Evolutionary conservation across 1,284 basidiomycete genomes (phyloP), one percentile per base, ranked within the genome.

Genomic region (Cryptococcus sp.): DNA sequence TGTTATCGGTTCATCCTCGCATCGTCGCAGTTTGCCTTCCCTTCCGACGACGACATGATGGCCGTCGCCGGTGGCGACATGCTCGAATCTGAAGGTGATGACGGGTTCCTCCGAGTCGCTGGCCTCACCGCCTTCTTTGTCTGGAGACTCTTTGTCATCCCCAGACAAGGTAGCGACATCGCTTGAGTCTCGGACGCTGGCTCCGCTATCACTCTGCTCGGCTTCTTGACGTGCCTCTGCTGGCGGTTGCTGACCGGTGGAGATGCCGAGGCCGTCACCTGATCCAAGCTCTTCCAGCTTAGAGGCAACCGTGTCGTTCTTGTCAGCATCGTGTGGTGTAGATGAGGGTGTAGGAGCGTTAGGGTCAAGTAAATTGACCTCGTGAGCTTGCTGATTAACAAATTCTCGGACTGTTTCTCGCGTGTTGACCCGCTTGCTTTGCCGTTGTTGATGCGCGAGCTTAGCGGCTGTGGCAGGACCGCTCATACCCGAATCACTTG

Each of bases 1-100:
- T 11, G 87, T 85, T 52, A 95, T 93, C 0, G 91, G 91, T 86
- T 93, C 90, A 67, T 93, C 90, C 73, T 93, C 90, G 67, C 91
- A 93, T 49, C 81, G 81, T 35, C 83, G 76, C 11, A 93, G 66
- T 51, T 83, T 81, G 0, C 89, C 89, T 67, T 90, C 88, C 10
- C 88, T 76, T 0, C 90, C 90, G 8, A 87, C 78, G 5, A 93
- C 82, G 46, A 91, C 81, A 72, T 91, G 87, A 67, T 89, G 82
- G 0, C 90, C 90, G 61, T 90, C 80, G 22, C 83, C 85, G 50
- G 88, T 86, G 62, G 86, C 79, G 10, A 83, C 78, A 70, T 91
- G 86, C 70, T 87, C 81, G 71, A 90, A 91, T 19, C 87, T 80
- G 56, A 86, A 79, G 0, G 86, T 87, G 52, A 87, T 78, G 42